Evolutionary conservation across 2,329 filamentous ascomycete genomes (phyloP), one percentile per base, ranked within the genome.

Genomic region (Trichoderma harzianum): DNA sequence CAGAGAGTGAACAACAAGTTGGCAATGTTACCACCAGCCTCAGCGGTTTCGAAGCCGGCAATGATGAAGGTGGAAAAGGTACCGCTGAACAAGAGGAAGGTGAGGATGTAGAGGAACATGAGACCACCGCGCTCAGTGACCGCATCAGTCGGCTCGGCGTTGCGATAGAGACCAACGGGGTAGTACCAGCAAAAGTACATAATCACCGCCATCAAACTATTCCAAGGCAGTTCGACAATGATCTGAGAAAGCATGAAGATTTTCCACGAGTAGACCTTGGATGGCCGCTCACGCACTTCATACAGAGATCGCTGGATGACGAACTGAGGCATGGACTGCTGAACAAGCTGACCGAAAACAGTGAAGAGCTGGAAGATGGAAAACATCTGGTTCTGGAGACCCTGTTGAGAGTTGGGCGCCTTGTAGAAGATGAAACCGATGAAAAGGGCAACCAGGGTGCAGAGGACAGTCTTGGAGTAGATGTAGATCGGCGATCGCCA

Each of bases 401-500:
- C 94, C 78, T 94, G 92, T 55, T 91, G 87, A 11, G 89, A 90
- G 82, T 91, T 91, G 34, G 89, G 88, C 1, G 92, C 90, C 53
- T 89, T 86, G 86, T 88, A 93, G 82, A 96, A 94, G 68, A 92
- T 91, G 80, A 95, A 94, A 34, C 93, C 93, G 77, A 96, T 93
- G 80, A 95, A 97, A 14, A 97, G 86, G 5, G 91, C 83, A 39
- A 88, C 83, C 18, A 90, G 81, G 28, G 87, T 83, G 78, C 91
- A 93, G 21, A 97, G 89, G 1, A 86, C 84, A 0, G 86, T 79
- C 85, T 97, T 97, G 77, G 92, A 91, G 84, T 95, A 97, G 80
- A 97, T 95, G 84, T 97, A 97, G 6, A 90, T 88, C 0, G 94
- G 94, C 0, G 91, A 95, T 73, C 94, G 92, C 94, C 94, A 97